Conservation (phyloP, 2,329 filamentous ascomycete genomes). For the Ophiocordyceps camponoti-leonardi region DNA sequence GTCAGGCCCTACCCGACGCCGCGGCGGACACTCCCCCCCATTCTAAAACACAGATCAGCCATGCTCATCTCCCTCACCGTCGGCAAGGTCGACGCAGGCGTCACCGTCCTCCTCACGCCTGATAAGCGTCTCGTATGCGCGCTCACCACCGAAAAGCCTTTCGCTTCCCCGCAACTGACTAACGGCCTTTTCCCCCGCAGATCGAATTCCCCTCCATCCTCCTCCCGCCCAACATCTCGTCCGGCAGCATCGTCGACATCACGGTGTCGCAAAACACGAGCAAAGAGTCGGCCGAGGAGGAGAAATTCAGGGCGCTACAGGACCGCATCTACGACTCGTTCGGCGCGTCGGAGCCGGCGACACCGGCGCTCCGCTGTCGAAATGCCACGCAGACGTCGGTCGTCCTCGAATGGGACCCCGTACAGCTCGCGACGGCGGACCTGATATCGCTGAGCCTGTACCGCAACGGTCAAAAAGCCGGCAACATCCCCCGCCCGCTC, state of each 20-base stretch:
- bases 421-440: conserved; percentile 82
- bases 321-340: conserved; percentile 75
- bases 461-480: conserved; percentile 91
- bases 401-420: conserved; percentile 94
- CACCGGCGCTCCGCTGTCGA: conserved; percentile 72
- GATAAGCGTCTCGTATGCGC: background rate
- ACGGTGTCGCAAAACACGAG: conserved; percentile 73
- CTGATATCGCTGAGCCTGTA: conserved; percentile 80
- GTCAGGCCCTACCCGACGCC: no score
- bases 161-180: background rate
- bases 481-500: conserved; percentile 74
- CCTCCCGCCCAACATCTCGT: conserved; percentile 84
- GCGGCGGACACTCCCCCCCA: background rate
- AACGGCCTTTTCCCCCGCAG: conserved; percentile 25
- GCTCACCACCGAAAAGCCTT: background rate
- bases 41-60: conserved; percentile 2
- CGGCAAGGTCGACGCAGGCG: conserved; percentile 97
- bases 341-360: conserved; percentile 58
- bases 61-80: conserved; percentile 98
- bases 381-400: conserved; percentile 98
- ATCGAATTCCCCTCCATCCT: conserved; percentile 98
- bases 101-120: conserved; percentile 55
- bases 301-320: conserved; percentile 72
- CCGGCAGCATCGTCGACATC: conserved; percentile 95
- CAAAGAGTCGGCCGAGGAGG: conserved; percentile 59